Evolutionary conservation across 148 eudicot species (phyloP).

Genomic region (Spergularia marina): DNA sequence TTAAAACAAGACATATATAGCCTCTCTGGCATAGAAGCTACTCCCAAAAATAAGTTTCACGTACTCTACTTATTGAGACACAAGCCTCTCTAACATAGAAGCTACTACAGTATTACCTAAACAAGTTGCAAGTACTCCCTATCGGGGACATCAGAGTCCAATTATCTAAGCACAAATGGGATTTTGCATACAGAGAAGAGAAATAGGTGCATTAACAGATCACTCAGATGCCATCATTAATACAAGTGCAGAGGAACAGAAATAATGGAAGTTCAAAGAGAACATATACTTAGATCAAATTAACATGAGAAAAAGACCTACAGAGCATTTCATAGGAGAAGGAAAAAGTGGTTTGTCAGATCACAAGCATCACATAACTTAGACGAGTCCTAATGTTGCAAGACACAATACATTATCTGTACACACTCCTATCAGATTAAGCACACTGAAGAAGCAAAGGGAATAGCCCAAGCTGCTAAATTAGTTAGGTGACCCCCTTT

Average conservation of each 20-base stretch:
- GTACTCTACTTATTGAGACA: not conserved
- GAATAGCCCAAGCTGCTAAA: too few species aligned
- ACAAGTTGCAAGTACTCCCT: too few species aligned
- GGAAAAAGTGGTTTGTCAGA: too few species aligned
- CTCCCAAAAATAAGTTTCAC: not conserved
- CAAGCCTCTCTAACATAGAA: not conserved
- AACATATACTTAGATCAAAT: not conserved
- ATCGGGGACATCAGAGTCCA: not conserved
- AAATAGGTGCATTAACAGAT: not conserved
- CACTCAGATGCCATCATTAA: not conserved
- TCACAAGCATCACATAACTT: too few species aligned
- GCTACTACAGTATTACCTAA: too few species aligned
- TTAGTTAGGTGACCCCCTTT: too few species aligned
- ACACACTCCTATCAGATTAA: too few species aligned
- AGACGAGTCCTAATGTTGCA: too few species aligned
- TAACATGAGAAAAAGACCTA: not conserved
- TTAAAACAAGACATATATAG: not conserved
- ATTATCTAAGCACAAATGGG: not conserved
- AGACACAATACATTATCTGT: too few species aligned
- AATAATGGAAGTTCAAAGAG: not conserved
- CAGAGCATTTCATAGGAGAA: not conserved
- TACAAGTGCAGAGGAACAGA: not conserved
- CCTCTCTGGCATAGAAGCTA: not conserved
- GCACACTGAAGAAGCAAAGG: too few species aligned
- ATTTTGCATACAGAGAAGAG: not conserved